Evolutionary conservation across 2,329 filamentous ascomycete species (phyloP), one percentile per base, ranked within the genome.

Genomic region (Ophiostoma sp.): DNA sequence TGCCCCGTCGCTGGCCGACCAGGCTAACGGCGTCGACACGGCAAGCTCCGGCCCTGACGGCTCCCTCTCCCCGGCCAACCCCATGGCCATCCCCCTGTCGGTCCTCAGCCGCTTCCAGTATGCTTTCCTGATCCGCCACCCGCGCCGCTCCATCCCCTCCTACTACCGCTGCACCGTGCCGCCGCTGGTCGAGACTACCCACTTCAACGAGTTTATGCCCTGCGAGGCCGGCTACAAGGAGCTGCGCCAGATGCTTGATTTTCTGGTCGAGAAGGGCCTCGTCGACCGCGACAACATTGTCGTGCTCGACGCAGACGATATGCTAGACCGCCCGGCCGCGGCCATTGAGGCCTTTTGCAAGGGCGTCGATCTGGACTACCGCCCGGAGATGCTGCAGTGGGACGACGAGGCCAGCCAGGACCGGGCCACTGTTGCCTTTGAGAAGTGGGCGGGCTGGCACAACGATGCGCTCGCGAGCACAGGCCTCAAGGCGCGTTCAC

Each of bases 381-480:
- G 82, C 64, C 86, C 88, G 0, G 83, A 86, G 17, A 97, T 98
- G 94, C 83, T 99, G 73, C 84, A 86, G 71, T 98, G 95, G 95
- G 87, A 91, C 73, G 88, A 89, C 36, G 88, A 90, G 68, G 89
- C 91, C 73, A 89, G 90, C 75, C 88, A 93, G 75, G 75, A 81
- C 68, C 82, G 86, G 72, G 94, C 94, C 3, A 84, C 85, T 74
- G 84, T 87, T 73, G 89, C 89, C 23, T 98, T 98, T 81, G 93
- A 94, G 81, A 98, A 99, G 83, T 98, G 95, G 95, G 91, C 89
- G 75, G 95, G 95, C 13, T 98, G 96, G 82, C 95, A 98, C 79
- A 91, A 98, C 75, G 95, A 98, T 82, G 95, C 93, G 17, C 92
- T 98, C 75, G 84, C 91, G 74, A 96, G 92, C 77, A 90, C 85